A percentile compares a stretch with the other conserved stretches of the same genome.
Evolutionary conservation across 768 basidiomycete genomes (phyloP).

Genomic region (Antrodiella citrinella): DNA sequence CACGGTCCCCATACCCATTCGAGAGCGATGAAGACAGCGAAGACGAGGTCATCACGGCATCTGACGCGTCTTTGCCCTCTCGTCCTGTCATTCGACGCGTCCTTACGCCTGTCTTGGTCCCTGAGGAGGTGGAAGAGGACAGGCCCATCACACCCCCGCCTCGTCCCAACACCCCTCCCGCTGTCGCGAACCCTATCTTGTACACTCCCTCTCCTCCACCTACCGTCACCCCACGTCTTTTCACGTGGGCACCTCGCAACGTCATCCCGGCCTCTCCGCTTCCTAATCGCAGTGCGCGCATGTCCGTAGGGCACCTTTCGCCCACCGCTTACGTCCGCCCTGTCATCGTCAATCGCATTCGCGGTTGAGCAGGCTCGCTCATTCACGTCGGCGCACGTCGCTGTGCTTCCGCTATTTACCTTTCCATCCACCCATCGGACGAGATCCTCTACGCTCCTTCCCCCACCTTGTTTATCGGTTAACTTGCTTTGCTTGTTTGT

Average conservation of each 20-base stretch:
- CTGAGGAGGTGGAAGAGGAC: neutral
- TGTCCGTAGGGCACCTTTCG: conserved; percentile 49
- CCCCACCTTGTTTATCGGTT: no score
- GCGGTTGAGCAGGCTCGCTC: no score
- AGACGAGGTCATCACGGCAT: neutral
- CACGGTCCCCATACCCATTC: conserved; percentile 10
- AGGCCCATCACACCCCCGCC: neutral
- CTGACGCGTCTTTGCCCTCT: neutral
- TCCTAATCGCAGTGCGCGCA: conserved; percentile 49
- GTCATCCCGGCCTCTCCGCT: conserved; percentile 27
- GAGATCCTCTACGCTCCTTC: no score
- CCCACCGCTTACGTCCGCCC: conserved; percentile 21
- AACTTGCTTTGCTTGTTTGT: no score
- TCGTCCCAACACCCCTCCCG: conserved; percentile 3
- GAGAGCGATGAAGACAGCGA: neutral
- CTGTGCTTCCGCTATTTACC: no score
- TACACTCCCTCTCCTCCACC: conserved; percentile 47
- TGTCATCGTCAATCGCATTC: neutral
- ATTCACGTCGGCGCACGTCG: no score
- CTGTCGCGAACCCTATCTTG: conserved; percentile 4
- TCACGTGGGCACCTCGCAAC: conserved; percentile 8
- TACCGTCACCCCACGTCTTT: conserved; percentile 43
- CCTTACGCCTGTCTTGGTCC: conserved; percentile 1
- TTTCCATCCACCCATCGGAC: no score
- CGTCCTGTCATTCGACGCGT: neutral